A percentile compares a stretch with the other conserved stretches of the same genome.
phyloP scores from a whole-genome alignment of 2,329 filamentous ascomycete species.

The Fusarium brachygibbosum region DNA sequence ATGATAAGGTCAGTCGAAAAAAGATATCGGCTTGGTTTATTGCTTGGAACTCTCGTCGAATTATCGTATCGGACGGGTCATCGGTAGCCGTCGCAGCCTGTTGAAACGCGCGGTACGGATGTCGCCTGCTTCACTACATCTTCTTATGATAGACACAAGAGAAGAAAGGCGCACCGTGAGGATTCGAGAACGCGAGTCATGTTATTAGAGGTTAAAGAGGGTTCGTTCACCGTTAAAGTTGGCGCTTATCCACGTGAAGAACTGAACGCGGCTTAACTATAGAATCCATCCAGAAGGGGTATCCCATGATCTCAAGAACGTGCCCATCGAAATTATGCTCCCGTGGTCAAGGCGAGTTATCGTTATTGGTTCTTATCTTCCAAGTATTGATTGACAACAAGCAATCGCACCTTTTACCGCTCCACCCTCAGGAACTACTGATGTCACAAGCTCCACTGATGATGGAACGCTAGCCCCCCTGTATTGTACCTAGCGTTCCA shows the following conservation, averaged over 20 bases:
- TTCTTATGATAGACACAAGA: background rate
- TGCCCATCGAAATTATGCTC: conserved; percentile 27
- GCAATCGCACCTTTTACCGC: conserved; percentile 24
- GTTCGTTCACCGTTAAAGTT: conserved; percentile 2
- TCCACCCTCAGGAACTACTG: conserved; percentile 27
- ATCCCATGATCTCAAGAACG: conserved; percentile 31
- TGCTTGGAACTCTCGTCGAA: background rate
- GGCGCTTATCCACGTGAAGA: background rate
- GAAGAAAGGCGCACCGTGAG: background rate
- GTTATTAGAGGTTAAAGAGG: conserved; percentile 6
- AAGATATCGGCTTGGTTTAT: background rate
- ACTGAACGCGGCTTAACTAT: background rate
- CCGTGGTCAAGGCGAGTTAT: conserved; percentile 27
- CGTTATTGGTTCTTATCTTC: conserved; percentile 28
- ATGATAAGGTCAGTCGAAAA: background rate
- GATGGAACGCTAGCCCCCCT: conserved; percentile 23
- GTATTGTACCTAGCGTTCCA: conserved; percentile 2
- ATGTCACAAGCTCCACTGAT: conserved; percentile 38
- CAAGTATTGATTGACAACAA: conserved; percentile 7
- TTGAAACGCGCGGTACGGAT: conserved; percentile 36
- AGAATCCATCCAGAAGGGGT: conserved; percentile 19
- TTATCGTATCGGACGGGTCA: conserved; percentile 10
- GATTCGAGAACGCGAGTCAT: conserved; percentile 6
- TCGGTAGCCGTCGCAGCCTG: conserved; percentile 24
- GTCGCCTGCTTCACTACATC: conserved; percentile 7